Conservation (phyloP, 2,329 filamentous ascomycete species). For the Stromatinia cepivora region DNA sequence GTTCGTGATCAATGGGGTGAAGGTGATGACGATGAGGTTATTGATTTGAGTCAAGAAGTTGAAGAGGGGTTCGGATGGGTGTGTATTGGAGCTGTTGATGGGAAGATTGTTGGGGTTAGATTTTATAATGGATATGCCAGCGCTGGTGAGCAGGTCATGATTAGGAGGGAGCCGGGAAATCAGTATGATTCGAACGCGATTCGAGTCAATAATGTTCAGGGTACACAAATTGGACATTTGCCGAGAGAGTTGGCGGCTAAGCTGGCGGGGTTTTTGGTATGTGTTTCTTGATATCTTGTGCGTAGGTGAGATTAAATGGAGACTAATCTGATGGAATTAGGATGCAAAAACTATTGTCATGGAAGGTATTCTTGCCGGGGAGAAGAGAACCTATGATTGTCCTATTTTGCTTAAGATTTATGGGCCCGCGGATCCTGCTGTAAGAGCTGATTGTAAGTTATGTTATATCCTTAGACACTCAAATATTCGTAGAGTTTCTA, state of each 20-base stretch:
- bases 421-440: conserved; percentile 59
- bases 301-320: neutral
- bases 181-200: conserved; percentile 75
- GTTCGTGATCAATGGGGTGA: conserved; percentile 31
- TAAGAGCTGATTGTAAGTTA: conserved; percentile 45
- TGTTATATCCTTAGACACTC: neutral
- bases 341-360: conserved; percentile 61
- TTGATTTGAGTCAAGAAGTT: conserved; percentile 38
- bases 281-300: conserved; percentile 32
- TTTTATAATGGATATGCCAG: conserved; percentile 66
- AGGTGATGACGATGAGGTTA: conserved; percentile 35
- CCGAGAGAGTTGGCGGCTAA: conserved; percentile 67
- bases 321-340: conserved; percentile 35
- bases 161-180: conserved; percentile 67
- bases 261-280: conserved; percentile 69
- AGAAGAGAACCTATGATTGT: conserved; percentile 68
- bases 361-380: conserved; percentile 69
- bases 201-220: conserved; percentile 73
- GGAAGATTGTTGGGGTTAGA: conserved; percentile 52
- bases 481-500: neutral
- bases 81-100: conserved; percentile 41
- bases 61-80: conserved; percentile 39
- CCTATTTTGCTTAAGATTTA: conserved; percentile 69
- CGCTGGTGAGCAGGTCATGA: conserved; percentile 61
- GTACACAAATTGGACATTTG: conserved; percentile 76